A percentile compares a stretch with the other conserved stretches of the same genome.
These are phyloP conservation scores for Camellia oleifera DNA, from an alignment of 179 eudicot genomes.

Conservation along the genomic window DNA sequence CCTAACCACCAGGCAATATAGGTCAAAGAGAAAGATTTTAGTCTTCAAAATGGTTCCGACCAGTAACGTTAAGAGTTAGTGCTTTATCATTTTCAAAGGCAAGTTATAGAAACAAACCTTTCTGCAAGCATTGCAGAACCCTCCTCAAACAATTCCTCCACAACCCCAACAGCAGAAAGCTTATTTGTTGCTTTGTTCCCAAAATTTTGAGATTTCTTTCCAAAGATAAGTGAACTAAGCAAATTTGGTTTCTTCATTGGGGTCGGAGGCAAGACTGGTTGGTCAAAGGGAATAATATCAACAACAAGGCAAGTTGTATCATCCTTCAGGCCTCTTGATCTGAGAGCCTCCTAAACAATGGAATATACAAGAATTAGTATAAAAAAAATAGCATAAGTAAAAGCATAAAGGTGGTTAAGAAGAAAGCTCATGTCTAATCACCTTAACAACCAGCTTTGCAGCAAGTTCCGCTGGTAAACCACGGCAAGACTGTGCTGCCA, in stretches of 20 bases:
- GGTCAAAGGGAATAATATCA: slow-evolving; percentile 82
- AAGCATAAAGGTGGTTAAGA: neutral
- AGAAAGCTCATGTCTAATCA: slow-evolving; percentile 18
- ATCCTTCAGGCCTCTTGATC: slow-evolving; percentile 96
- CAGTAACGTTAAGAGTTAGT: neutral
- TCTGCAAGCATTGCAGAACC: slow-evolving; percentile 99
- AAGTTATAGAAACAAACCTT: slow-evolving; percentile 43
- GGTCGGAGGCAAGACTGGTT: slow-evolving; percentile 52
- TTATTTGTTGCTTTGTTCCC: slow-evolving; percentile 50
- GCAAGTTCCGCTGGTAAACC: slow-evolving; percentile 97
- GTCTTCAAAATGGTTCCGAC: neutral
- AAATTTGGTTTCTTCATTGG: slow-evolving; percentile 64
- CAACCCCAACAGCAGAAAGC: slow-evolving; percentile 89
- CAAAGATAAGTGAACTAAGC: slow-evolving; percentile 55
- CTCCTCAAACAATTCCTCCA: slow-evolving; percentile 61
- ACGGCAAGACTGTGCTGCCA: slow-evolving; percentile 84
- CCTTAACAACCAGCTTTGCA: slow-evolving; percentile 96
- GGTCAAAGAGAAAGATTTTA: neutral
- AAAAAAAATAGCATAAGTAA: neutral
- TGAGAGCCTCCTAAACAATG: slow-evolving; percentile 50
- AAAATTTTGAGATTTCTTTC: slow-evolving; percentile 52
- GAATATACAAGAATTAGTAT: neutral
- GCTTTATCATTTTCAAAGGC: neutral
- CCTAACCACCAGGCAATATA: slow-evolving; percentile 2
- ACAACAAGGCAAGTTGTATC: slow-evolving; percentile 99